These are phyloP conservation scores for Aspergillus sp. DNA, from an alignment of 2,329 filamentous ascomycete genomes.

Conservation along the genomic window DNA sequence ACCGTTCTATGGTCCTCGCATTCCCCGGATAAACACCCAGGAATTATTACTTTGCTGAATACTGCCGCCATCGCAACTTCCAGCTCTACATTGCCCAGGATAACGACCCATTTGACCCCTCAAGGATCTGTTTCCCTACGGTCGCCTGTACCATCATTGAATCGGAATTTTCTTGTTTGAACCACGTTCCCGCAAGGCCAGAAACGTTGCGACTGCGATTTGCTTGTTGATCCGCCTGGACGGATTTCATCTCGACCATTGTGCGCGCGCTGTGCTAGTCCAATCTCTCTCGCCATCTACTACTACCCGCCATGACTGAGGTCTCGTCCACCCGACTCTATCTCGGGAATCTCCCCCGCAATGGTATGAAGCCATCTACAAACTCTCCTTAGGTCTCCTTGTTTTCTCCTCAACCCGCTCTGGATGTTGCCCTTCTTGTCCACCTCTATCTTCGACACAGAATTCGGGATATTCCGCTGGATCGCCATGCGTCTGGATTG, in stretches of 20 bases:
- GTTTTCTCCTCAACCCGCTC: conserved; percentile 18
- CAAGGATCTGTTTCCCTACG: background rate
- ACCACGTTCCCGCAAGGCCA: background rate
- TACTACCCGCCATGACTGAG: conserved; percentile 65
- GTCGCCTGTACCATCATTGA: conserved; percentile 1
- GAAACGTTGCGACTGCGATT: background rate
- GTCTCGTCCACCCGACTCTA: conserved; percentile 95
- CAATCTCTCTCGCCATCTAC: background rate
- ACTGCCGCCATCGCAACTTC: background rate
- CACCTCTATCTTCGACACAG: conserved; percentile 12
- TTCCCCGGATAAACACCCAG: conserved; percentile 10
- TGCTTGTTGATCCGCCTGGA: conserved; percentile 7
- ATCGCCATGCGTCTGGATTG: conserved; percentile 17
- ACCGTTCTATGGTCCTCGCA: conserved; percentile 6
- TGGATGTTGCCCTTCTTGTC: conserved; percentile 20
- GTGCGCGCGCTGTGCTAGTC: conserved; percentile 3
- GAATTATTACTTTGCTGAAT: conserved; percentile 2
- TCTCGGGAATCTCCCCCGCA: conserved; percentile 94
- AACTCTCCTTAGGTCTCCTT: conserved; percentile 27
- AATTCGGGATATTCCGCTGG: conserved; percentile 18
- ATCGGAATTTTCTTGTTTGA: conserved; percentile 5
- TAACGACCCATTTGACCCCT: conserved; percentile 4
- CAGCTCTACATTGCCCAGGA: conserved; percentile 6
- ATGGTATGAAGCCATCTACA: conserved; percentile 66
- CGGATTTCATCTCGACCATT: conserved; percentile 6